These are phyloP conservation scores for Polytolypa hystricis DNA, from an alignment of 2,329 filamentous ascomycete genomes.

Conservation along the genomic window DNA sequence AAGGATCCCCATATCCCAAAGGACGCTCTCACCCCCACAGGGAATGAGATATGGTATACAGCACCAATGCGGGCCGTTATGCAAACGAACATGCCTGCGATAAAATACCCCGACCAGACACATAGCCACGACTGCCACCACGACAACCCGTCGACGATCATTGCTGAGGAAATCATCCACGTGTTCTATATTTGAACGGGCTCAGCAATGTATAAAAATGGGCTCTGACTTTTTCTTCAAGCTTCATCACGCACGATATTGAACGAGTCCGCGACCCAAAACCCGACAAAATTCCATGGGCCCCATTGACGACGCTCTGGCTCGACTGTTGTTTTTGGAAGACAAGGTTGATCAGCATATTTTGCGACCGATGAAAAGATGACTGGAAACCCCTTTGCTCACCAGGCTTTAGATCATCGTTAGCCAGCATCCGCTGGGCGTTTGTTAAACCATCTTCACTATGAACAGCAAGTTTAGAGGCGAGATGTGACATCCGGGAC, in stretches of 20 bases:
- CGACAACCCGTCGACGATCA: slow-evolving; percentile 65
- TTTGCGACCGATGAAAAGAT: slow-evolving; percentile 5
- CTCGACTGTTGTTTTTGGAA: slow-evolving; percentile 49
- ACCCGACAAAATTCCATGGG: slow-evolving; percentile 76
- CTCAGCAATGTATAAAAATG: background rate
- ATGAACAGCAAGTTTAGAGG: slow-evolving; percentile 55
- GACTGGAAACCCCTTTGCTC: too few species aligned
- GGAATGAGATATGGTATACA: slow-evolving; percentile 80
- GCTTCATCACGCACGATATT: slow-evolving; percentile 49
- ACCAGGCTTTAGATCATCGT: slow-evolving; percentile 64
- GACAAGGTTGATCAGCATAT: slow-evolving; percentile 3
- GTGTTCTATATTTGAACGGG: slow-evolving; percentile 48
- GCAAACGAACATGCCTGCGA: slow-evolving; percentile 65
- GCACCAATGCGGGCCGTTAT: slow-evolving; percentile 74
- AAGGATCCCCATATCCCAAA: slow-evolving; percentile 84
- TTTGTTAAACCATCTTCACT: slow-evolving; percentile 65
- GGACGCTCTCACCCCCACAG: slow-evolving; percentile 63
- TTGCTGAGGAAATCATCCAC: slow-evolving; percentile 84
- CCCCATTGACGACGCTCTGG: slow-evolving; percentile 71
- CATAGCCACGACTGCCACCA: slow-evolving; percentile 93
- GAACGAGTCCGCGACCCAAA: slow-evolving; percentile 77
- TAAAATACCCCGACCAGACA: slow-evolving; percentile 74
- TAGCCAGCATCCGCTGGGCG: slow-evolving; percentile 76
- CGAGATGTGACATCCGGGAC: slow-evolving; percentile 27
- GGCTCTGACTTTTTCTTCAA: background rate